These are phyloP conservation scores for Hydnum rufescens DNA, from an alignment of 768 basidiomycete genomes.

Conservation along the genomic window DNA sequence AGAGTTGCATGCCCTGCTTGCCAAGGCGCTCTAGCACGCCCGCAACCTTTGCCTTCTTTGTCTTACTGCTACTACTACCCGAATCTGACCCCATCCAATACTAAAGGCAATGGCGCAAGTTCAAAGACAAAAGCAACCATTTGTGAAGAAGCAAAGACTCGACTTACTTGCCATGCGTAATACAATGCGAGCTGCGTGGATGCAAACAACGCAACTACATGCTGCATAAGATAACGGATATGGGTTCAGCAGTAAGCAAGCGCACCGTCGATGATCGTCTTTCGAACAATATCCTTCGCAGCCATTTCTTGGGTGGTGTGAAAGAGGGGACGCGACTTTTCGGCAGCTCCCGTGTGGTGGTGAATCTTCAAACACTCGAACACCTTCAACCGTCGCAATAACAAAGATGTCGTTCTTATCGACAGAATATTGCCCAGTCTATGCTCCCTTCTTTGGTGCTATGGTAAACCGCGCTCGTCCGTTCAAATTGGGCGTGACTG, in stretches of 20 bases:
- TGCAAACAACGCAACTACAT: not conserved
- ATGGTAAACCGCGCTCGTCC: constrained; percentile 40
- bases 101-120: not conserved
- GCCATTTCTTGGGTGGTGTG: not conserved
- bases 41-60: constrained; percentile 28
- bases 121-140: not conserved
- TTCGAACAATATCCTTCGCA: not conserved
- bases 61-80: not conserved
- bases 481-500: constrained; percentile 6
- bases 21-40: constrained; percentile 53
- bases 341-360: too few species aligned
- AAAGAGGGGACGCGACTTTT: not conserved
- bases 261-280: not conserved
- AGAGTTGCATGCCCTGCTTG: constrained; percentile 51
- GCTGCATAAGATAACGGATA: not conserved
- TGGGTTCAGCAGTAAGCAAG: not conserved
- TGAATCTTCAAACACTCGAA: not conserved
- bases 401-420: not conserved
- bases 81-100: not conserved
- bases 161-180: constrained; percentile 39
- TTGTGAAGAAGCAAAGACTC: not conserved
- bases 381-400: not conserved
- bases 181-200: constrained; percentile 45
- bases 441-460: constrained; percentile 95
- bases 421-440: constrained; percentile 79